Evolutionary conservation across 257 asterid species (phyloP), one percentile per base, ranked within the genome.

Genomic region (Solanum pinnatisectum): DNA sequence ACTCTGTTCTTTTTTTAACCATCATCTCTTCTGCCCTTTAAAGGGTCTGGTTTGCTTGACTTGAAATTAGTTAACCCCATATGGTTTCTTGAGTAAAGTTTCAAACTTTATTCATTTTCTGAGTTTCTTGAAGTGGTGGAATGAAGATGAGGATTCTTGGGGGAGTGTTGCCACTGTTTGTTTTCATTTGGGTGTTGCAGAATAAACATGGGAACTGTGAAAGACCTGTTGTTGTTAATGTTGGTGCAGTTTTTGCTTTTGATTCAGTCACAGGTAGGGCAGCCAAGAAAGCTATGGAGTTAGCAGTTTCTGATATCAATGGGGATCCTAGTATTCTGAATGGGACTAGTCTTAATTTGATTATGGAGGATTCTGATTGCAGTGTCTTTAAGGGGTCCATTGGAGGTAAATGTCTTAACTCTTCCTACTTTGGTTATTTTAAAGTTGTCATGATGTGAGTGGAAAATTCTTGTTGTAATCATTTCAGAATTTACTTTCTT

Each of bases 291-390:
- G 96, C 96, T 7, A 92, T 94, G 92, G 87, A 90, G 25, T 91
- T 94, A 67, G 95, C 94, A 6, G 93, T 91, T 1, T 89, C 91
- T 52, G 96, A 94, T 88, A 85, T 93, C 18, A 94, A 94, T 83
- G 87, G 90, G n/a, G 86, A 92, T 87, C 90, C 94, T 35, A 88
- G 10, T 39, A 87, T 93, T 67, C 89, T 94, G 49, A 89, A 91
- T 23, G 93, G 92, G 15, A 91, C 89, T 82, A 86, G 76, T 27
- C 35, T 94, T 12, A 44, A 71, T 35, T 87, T 94, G 87, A 88
- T 93, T 32, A 88, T 72, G 85, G 81, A 85, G 42, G 93, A 94
- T 87, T 78, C 92, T 4, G 85, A 86, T n/a, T 92, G 92, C 84
- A 92, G 92, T 87, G 92, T 90, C 46, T 92, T 94, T 87, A 35